phyloP scores from a whole-genome alignment of 257 asterid genomes.

The Solanum clarkiae region DNA sequence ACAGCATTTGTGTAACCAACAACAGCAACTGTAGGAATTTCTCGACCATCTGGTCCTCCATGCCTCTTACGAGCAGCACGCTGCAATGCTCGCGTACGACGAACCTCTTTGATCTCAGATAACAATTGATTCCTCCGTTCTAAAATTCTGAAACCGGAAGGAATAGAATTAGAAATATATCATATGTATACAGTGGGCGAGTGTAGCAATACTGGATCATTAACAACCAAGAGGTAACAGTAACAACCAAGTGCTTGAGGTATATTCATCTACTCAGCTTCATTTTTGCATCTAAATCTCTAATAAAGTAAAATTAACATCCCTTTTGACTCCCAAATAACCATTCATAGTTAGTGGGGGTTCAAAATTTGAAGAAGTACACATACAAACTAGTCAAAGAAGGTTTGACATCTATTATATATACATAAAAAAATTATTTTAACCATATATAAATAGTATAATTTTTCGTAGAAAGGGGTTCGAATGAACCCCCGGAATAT shows the following conservation, averaged over 20 bases:
- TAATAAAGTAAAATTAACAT: not conserved
- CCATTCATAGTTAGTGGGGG: too few species aligned
- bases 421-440: too few species aligned
- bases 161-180: not conserved
- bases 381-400: too few species aligned
- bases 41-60: conserved; percentile 53
- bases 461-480: too few species aligned
- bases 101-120: conserved; percentile 81
- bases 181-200: not conserved
- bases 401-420: too few species aligned
- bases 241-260: not conserved
- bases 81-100: conserved; percentile 85
- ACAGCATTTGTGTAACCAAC: conserved; percentile 99
- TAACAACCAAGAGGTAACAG: not conserved
- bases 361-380: too few species aligned
- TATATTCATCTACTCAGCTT: not conserved
- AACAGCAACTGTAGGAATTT: conserved; percentile 73
- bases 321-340: not conserved
- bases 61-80: conserved; percentile 79
- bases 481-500: too few species aligned
- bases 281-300: not conserved
- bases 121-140: conserved; percentile 67
- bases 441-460: too few species aligned
- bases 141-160: conserved; percentile 46
- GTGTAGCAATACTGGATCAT: not conserved